A percentile compares a stretch with the other conserved stretches of the same genome.
These are phyloP conservation scores for Xylaria sp. DNA, from an alignment of 2,329 filamentous ascomycete species.

Conservation along the genomic window DNA sequence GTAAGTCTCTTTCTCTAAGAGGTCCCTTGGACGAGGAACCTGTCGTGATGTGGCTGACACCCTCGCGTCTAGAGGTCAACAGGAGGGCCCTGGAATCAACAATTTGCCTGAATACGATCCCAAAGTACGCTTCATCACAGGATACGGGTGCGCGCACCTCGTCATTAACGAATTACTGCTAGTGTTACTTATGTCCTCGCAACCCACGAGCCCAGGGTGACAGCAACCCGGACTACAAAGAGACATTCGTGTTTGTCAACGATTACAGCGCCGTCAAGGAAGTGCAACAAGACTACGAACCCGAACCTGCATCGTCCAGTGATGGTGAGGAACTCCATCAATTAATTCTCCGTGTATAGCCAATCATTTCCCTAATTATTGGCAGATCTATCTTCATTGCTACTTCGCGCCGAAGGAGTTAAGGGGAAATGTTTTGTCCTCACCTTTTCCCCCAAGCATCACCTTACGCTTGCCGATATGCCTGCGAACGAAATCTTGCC, in stretches of 20 bases:
- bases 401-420: slow-evolving; percentile 85
- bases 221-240: slow-evolving; percentile 84
- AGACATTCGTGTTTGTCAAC: slow-evolving; percentile 94
- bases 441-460: slow-evolving; percentile 91
- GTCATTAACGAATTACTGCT: slow-evolving; percentile 16
- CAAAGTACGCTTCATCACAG: slow-evolving; percentile 57
- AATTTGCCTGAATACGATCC: slow-evolving; percentile 84
- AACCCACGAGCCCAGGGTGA: slow-evolving; percentile 91
- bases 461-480: slow-evolving; percentile 93
- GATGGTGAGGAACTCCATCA: slow-evolving; percentile 49
- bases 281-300: slow-evolving; percentile 81
- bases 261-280: slow-evolving; percentile 98
- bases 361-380: neutral
- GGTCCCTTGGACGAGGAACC: slow-evolving; percentile 14
- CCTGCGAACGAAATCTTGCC: slow-evolving; percentile 79
- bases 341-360: neutral
- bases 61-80: slow-evolving; percentile 70
- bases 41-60: slow-evolving; percentile 13
- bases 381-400: slow-evolving; percentile 76
- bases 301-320: slow-evolving; percentile 53
- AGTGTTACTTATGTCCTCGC: slow-evolving; percentile 95
- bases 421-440: slow-evolving; percentile 98
- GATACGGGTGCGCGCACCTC: slow-evolving; percentile 9
- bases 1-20: slow-evolving; percentile 64
- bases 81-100: slow-evolving; percentile 76